Evolutionary conservation across 2,329 filamentous ascomycete genomes (phyloP).

Genomic region (Fusarium devonianum): DNA sequence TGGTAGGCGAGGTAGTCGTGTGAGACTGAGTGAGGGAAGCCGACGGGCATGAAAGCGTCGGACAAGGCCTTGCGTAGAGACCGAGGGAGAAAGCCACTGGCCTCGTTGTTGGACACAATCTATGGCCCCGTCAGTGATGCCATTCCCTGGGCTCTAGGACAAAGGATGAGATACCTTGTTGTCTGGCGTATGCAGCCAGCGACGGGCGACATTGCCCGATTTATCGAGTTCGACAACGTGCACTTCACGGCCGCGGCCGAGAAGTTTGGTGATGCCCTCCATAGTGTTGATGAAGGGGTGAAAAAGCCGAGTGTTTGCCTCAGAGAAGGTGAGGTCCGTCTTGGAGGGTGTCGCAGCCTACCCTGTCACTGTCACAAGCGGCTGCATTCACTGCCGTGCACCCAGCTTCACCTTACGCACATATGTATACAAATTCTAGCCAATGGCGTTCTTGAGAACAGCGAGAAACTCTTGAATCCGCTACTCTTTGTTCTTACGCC

Average conservation of each 20-base stretch:
- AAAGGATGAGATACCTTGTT: constrained; percentile 32
- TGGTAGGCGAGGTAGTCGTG: constrained; percentile 81
- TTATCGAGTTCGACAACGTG: constrained; percentile 50
- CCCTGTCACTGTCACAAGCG: not conserved
- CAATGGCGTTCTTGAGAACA: no score
- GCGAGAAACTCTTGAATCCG: no score
- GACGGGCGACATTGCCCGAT: constrained; percentile 46
- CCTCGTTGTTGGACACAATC: constrained; percentile 34
- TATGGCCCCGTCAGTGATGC: constrained; percentile 14
- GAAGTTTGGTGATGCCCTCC: constrained; percentile 34
- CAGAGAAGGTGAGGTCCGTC: no score
- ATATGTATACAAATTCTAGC: no score
- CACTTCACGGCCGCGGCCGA: constrained; percentile 39
- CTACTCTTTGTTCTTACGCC: no score
- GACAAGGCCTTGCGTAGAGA: constrained; percentile 43
- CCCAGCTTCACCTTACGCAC: no score
- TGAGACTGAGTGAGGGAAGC: constrained; percentile 88
- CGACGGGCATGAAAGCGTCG: constrained; percentile 82
- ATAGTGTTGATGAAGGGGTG: constrained; percentile 9
- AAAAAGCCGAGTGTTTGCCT: not conserved
- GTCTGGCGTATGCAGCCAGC: constrained; percentile 45
- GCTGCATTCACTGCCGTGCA: no score
- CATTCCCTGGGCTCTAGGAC: no score
- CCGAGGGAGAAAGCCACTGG: constrained; percentile 39
- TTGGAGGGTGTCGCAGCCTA: no score